Conservation (phyloP, 192 early-diverging fungal species). For the Backusella circina region DNA sequence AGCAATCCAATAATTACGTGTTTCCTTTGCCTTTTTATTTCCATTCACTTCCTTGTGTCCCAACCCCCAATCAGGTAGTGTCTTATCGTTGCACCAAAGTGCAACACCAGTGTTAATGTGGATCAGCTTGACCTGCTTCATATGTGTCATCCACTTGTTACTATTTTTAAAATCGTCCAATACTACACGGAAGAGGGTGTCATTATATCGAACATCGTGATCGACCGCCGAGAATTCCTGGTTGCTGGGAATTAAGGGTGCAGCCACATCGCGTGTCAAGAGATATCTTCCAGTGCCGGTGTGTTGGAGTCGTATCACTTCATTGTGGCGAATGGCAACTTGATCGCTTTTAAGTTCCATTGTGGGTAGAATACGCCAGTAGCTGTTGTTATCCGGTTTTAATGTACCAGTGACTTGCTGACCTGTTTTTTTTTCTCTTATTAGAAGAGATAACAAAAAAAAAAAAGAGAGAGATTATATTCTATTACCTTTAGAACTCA, state of each 20-base stretch:
- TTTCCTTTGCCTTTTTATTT: conserved; percentile 78
- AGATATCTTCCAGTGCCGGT: conserved; percentile 54
- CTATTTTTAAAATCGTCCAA: conserved; percentile 53
- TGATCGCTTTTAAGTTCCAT: conserved; percentile 27
- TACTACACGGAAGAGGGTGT: conserved; percentile 56
- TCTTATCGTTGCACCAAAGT: conserved; percentile 63
- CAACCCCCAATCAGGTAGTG: conserved; percentile 88
- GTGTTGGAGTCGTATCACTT: conserved; percentile 76
- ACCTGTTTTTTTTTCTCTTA: conserved; percentile 29
- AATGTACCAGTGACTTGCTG: conserved; percentile 91
- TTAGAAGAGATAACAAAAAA: conserved; percentile 10
- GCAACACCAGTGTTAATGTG: conserved; percentile 77
- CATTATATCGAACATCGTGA: conserved; percentile 51
- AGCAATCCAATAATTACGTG: conserved; percentile 74
- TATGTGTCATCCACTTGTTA: conserved; percentile 51
- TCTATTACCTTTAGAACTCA: conserved; percentile 72
- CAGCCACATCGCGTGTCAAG: conserved; percentile 63
- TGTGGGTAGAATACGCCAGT: conserved; percentile 48
- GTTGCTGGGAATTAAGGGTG: conserved; percentile 61
- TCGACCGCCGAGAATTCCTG: conserved; percentile 60
- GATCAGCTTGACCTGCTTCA: conserved; percentile 67
- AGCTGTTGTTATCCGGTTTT: conserved; percentile 74
- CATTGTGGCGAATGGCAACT: conserved; percentile 59
- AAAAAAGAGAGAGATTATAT: not conserved
- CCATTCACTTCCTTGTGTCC: conserved; percentile 90